phyloP scores from a whole-genome alignment of 176 grass and related monocot genomes.

The Triticum aestivum region IWGSC_CS_RefSeq_v2.1 NC_057797.1:208706390-208706889 shows the following conservation, averaged over 20 bases:
- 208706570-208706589: conserved; percentile 52
- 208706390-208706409: conserved; percentile 68
- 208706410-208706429: conserved; percentile 68
- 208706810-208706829: conserved; percentile 46
- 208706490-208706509: conserved; percentile 77
- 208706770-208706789: conserved; percentile 51
- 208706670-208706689: neutral
- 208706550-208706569: conserved; percentile 40
- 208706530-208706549: conserved; percentile 64
- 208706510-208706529: conserved; percentile 61
- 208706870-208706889: conserved; percentile 55
- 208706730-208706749: conserved; percentile 64
- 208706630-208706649: neutral
- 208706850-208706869: conserved; percentile 42
- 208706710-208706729: conserved; percentile 29
- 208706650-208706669: neutral
- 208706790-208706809: conserved; percentile 34
- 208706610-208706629: neutral
- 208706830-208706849: conserved; percentile 36
- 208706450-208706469: conserved; percentile 58
- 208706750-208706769: conserved; percentile 50
- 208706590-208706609: conserved; percentile 45
- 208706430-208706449: conserved; percentile 83
- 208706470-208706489: conserved; percentile 59
- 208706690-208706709: no score